Base-by-base conservation (phyloP, 257 asterid species). In the Catharanthus roseus region DNA sequence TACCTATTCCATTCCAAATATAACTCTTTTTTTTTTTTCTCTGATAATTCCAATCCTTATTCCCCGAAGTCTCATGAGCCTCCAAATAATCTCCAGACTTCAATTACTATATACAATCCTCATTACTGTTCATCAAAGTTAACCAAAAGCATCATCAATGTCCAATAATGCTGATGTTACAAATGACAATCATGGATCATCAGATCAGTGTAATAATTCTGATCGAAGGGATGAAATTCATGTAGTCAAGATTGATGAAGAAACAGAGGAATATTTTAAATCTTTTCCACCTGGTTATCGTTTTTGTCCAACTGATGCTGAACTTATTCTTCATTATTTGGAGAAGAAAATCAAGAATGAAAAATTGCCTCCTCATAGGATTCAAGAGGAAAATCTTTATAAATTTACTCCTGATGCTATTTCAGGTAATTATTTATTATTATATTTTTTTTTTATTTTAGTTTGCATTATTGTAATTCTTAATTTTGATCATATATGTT, bases 221-320 rank as follows among this genome's bases (percentile, higher is more conserved):
- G 10, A 31, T 10, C 70, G 28, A 18, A 34, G 16, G 11, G 10
- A 42, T 42, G 10, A 45, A 6, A 18, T 11, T 3, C 51, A 11
- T 15, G 10, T 9, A 3, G 41, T 13, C 2, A 4, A 9, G 36
- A 12, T 57, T 0, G 23, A 18, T 2, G 16, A 19, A 2, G 68
- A 10, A 0, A 41, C 16, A 0, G 23, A 19, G 3, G 36, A 23
- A 3, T 65, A 51, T 21, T 73, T 73, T 16, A 41, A 16, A 4
- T 49, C 70, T 5, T 23, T 72, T 2, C 76, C 76, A 2, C 64
- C 70, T 0, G 76, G 76, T 0, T 62, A 45, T 18, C 51, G 70
- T 3, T 72, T 72, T 42, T 23, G 51, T 23, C 76, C 76, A 0
- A 28, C 39, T 0, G 70, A 62, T 2, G 2, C 0, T 16, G 76